phyloP scores from a whole-genome alignment of 2,329 filamentous ascomycete species.

The Ceratocystis huliohia region DNA sequence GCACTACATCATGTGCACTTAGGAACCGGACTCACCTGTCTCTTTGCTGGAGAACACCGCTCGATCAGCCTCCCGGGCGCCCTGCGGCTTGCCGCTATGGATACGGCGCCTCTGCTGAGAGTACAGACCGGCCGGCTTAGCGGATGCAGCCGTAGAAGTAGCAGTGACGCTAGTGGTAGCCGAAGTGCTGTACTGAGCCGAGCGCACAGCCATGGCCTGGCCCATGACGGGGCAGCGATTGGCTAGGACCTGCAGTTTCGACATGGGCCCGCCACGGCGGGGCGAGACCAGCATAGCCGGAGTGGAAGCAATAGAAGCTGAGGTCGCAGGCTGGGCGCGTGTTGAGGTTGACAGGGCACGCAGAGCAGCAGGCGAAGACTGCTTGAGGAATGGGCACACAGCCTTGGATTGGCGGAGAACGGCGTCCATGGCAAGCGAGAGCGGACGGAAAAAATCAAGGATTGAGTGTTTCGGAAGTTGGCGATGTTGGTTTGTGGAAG shows the following conservation, averaged over 20 bases:
- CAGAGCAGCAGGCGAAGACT: conserved; percentile 80
- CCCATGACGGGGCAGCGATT: conserved; percentile 97
- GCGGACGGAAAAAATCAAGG: conserved; percentile 1
- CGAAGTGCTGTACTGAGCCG: conserved; percentile 39
- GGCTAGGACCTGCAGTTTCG: conserved; percentile 86
- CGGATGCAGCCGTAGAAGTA: conserved; percentile 32
- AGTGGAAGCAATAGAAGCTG: conserved; percentile 28
- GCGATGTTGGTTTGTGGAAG: not conserved
- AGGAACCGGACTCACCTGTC: conserved; percentile 14
- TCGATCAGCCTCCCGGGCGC: conserved; percentile 19
- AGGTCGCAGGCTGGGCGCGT: conserved; percentile 36
- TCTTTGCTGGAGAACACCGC: conserved; percentile 19
- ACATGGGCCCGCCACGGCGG: conserved; percentile 83
- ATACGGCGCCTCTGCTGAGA: conserved; percentile 13
- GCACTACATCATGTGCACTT: not conserved
- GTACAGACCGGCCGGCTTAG: conserved; percentile 23
- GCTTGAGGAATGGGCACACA: conserved; percentile 95
- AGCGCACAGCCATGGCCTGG: conserved; percentile 86
- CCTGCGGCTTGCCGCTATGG: conserved; percentile 15
- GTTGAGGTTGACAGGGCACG: conserved; percentile 72
- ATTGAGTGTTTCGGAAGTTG: not conserved
- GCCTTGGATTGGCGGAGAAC: conserved; percentile 89
- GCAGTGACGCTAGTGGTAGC: conserved; percentile 32
- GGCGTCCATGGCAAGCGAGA: conserved; percentile 58
- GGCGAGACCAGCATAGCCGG: conserved; percentile 32